A percentile compares a stretch with the other conserved stretches of the same genome.
Conservation (phyloP, 306 rosid species). For the Quercus alba region DNA sequence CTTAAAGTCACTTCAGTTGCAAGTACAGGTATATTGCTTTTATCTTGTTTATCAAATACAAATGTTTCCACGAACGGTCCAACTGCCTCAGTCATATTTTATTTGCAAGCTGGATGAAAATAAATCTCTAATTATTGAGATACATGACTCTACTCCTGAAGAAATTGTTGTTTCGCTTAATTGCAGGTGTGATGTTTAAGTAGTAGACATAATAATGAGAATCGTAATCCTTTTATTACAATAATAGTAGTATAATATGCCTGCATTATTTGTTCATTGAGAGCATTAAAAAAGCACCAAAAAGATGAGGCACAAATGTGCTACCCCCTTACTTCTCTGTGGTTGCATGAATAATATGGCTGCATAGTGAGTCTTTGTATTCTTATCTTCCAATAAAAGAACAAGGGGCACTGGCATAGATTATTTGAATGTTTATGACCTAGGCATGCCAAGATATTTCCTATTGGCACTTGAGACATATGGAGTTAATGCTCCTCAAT, state of each 20-base stretch:
- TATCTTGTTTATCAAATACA: background rate
- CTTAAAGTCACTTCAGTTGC: constrained; percentile 79
- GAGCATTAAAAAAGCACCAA: background rate
- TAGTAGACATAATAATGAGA: background rate
- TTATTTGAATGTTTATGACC: background rate
- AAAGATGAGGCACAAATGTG: background rate
- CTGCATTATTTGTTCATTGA: background rate
- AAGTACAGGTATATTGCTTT: constrained; percentile 64
- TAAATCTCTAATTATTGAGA: background rate
- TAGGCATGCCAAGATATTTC: background rate
- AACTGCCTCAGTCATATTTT: background rate
- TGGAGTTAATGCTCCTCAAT: too few relatives aligned
- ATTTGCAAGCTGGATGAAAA: too few relatives aligned
- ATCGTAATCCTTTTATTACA: background rate
- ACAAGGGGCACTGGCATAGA: background rate
- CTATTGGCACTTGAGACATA: too few relatives aligned
- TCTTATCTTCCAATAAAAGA: background rate
- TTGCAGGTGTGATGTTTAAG: background rate
- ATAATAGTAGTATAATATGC: background rate
- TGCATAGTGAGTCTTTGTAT: background rate
- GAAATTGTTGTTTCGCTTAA: background rate
- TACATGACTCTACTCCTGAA: background rate
- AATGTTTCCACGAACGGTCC: background rate
- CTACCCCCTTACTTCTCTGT: background rate
- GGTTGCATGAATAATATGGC: background rate